Evolutionary conservation across 108 stramenopile genomes (phyloP).

Genomic region (Nannochloropsis salina): DNA sequence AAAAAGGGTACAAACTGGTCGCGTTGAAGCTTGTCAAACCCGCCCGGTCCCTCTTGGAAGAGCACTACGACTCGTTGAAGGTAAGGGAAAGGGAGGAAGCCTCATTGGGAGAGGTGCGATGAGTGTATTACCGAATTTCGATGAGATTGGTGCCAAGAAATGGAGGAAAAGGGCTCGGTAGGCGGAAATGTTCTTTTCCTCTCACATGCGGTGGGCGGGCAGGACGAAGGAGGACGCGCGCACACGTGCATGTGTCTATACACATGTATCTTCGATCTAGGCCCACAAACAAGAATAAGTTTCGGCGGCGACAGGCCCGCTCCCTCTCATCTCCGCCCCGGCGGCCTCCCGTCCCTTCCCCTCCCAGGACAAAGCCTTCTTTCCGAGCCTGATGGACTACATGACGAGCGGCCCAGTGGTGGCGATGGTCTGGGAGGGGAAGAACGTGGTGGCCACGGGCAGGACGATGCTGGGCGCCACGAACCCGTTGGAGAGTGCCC

Average conservation of each 20-base stretch:
- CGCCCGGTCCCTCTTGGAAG: constrained; percentile 74
- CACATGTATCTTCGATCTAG: no score
- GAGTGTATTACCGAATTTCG: no score
- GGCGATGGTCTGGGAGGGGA: constrained; percentile 59
- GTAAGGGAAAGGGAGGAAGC: not conserved
- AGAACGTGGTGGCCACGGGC: constrained; percentile 50
- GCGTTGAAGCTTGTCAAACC: constrained; percentile 88
- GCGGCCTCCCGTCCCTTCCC: not conserved
- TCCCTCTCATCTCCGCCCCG: not conserved
- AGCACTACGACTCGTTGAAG: constrained; percentile 68
- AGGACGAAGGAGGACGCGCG: no score
- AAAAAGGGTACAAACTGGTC: constrained; percentile 91
- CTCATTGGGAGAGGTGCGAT: no score
- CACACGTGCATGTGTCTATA: no score
- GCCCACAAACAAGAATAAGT: no score
- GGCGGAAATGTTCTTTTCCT: no score
- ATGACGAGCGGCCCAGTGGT: constrained; percentile 91
- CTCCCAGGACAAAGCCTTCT: constrained; percentile 88
- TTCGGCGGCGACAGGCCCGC: no score
- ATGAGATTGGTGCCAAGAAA: not conserved
- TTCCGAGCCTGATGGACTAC: constrained; percentile 86
- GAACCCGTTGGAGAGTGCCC: constrained; percentile 84
- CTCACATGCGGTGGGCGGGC: no score
- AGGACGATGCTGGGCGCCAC: constrained; percentile 97
- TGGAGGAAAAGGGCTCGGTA: not conserved